phyloP scores from a whole-genome alignment of 2,329 filamentous ascomycete genomes.

The Didymella lethalis region DNA sequence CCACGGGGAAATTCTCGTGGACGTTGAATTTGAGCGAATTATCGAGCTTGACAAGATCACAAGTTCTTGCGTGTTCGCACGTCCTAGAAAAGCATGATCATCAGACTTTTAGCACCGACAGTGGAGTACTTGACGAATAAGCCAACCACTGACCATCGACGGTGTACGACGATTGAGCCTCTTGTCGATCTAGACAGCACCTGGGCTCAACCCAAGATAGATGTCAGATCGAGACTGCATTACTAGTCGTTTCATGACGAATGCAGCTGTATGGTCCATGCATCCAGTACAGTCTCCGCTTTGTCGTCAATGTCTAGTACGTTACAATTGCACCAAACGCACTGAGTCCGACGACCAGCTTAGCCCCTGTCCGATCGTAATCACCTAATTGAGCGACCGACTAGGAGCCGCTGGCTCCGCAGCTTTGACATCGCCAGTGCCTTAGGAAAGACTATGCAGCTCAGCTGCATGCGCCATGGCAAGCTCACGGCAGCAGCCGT shows the following conservation, averaged over 20 bases:
- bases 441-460: no score
- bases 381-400: background rate
- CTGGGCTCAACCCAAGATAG: background rate
- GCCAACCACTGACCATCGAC: background rate
- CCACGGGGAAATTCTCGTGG: background rate
- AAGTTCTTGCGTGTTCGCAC: background rate
- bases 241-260: background rate
- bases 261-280: background rate
- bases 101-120: background rate
- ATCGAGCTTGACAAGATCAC: background rate
- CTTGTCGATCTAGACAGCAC: slow-evolving; percentile 1
- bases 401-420: background rate
- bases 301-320: slow-evolving; percentile 1
- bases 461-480: background rate
- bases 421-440: no score
- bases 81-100: background rate
- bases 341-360: background rate
- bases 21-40: no score
- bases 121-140: background rate
- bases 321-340: background rate
- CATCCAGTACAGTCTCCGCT: background rate
- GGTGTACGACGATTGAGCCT: background rate
- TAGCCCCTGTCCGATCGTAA: background rate
- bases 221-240: background rate
- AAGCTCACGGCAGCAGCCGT: slow-evolving; percentile 5